These are phyloP conservation scores for Coemansia sp. DNA, from an alignment of 192 early-diverging fungal genomes.

Conservation along the genomic window DNA sequence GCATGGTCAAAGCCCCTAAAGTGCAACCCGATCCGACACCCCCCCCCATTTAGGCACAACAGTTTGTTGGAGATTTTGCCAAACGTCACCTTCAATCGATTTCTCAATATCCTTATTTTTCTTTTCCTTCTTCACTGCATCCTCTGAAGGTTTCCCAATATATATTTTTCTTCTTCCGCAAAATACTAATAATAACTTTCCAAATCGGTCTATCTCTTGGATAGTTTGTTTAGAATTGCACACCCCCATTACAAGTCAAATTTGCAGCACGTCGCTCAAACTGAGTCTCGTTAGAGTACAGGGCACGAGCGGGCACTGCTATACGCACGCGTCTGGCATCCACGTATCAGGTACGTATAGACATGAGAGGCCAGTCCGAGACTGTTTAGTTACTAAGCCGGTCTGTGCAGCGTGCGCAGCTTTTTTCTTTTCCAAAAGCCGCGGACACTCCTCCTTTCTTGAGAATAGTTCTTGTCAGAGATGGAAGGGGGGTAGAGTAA, in stretches of 20 bases:
- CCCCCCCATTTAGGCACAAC: neutral
- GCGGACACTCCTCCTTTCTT: neutral
- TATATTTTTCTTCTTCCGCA: neutral
- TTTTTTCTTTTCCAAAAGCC: neutral
- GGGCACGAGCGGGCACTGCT: neutral
- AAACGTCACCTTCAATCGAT: neutral
- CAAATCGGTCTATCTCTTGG: neutral
- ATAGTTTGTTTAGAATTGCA: neutral
- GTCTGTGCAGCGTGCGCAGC: neutral
- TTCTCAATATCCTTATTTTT: neutral
- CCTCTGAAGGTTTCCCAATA: neutral
- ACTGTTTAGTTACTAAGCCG: neutral
- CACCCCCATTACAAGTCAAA: neutral
- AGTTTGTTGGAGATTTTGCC: neutral
- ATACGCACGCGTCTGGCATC: neutral
- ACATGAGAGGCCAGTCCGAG: neutral
- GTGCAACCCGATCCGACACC: neutral
- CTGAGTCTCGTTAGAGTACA: neutral
- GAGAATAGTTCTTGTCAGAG: neutral
- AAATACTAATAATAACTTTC: neutral
- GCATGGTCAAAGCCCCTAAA: neutral
- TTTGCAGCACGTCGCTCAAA: neutral
- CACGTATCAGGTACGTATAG: neutral
- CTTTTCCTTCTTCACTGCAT: neutral
- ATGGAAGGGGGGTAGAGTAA: neutral